Evolutionary conservation across 331 rosid genomes (phyloP).

Genomic region (Arachis monticola): DNA sequence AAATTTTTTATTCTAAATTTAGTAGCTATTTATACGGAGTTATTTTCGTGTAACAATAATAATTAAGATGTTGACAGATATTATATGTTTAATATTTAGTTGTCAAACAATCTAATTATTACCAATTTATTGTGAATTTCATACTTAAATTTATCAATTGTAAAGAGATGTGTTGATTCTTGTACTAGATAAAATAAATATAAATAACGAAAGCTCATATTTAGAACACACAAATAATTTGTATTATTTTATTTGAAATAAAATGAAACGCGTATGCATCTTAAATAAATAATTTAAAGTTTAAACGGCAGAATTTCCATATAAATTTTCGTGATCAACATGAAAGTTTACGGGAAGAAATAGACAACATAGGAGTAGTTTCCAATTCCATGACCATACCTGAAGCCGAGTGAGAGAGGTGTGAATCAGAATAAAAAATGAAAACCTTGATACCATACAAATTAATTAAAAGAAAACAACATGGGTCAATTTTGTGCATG

Average conservation of each 20-base stretch:
- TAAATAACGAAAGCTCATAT: background rate
- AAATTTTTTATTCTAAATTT: too few species aligned
- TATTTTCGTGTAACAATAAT: too few species aligned
- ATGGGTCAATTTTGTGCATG: conserved; percentile 4
- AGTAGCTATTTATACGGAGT: too few species aligned
- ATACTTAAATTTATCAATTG: too few species aligned
- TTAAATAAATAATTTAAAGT: background rate
- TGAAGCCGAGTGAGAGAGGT: background rate
- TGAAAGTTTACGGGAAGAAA: background rate
- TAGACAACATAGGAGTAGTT: background rate
- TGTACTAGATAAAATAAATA: too few species aligned
- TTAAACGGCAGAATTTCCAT: background rate
- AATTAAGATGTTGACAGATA: too few species aligned
- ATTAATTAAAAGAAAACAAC: background rate
- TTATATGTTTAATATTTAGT: too few species aligned
- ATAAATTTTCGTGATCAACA: background rate
- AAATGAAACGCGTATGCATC: too few species aligned
- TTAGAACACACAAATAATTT: background rate
- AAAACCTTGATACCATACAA: background rate
- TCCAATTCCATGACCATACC: conserved; percentile 4
- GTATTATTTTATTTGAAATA: too few species aligned
- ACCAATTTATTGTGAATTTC: too few species aligned
- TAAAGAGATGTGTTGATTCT: too few species aligned
- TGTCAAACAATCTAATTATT: too few species aligned
- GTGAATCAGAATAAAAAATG: background rate